These are phyloP conservation scores for Globisporangium emineosum DNA, from an alignment of 352 stramenopile genomes.

Conservation along the genomic window DNA sequence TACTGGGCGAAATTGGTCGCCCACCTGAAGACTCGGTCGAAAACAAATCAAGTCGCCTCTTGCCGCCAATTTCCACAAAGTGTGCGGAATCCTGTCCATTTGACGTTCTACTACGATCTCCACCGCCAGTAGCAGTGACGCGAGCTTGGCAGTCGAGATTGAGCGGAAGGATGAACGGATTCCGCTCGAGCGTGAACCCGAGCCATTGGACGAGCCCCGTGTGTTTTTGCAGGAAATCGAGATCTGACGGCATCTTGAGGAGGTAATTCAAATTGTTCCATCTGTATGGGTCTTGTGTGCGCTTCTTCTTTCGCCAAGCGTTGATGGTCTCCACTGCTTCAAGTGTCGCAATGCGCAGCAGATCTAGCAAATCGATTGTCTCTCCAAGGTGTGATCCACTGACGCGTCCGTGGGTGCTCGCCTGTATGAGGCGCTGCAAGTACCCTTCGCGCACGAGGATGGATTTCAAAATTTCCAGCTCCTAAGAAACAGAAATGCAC, in stretches of 20 bases:
- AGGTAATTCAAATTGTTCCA: conserved; percentile 93
- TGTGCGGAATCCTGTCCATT: conserved; percentile 24
- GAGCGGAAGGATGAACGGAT: conserved; percentile 86
- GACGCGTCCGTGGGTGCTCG: conserved; percentile 39
- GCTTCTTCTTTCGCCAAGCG: conserved; percentile 58
- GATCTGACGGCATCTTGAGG: conserved; percentile 86
- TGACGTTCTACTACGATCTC: not conserved
- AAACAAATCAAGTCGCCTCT: conserved; percentile 22
- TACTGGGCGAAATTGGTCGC: conserved; percentile 12
- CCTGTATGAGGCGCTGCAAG: conserved; percentile 59
- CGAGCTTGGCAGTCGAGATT: conserved; percentile 57
- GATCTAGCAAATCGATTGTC: conserved; percentile 84
- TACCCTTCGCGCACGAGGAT: conserved; percentile 90
- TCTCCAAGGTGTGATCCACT: conserved; percentile 53
- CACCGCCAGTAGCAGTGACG: not conserved
- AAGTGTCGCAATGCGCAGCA: conserved; percentile 83
- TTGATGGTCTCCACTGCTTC: conserved; percentile 86
- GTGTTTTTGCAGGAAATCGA: conserved; percentile 88
- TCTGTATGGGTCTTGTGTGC: conserved; percentile 42
- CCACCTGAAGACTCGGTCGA: not conserved
- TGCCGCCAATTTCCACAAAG: conserved; percentile 66
- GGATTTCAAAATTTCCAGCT: conserved; percentile 88
- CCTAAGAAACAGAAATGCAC: conserved; percentile 23
- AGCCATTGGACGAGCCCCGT: conserved; percentile 77
- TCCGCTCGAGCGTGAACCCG: conserved; percentile 78